phyloP scores from a whole-genome alignment of 75 land plant genomes.

The Isoetes taiwanensis region DNA sequence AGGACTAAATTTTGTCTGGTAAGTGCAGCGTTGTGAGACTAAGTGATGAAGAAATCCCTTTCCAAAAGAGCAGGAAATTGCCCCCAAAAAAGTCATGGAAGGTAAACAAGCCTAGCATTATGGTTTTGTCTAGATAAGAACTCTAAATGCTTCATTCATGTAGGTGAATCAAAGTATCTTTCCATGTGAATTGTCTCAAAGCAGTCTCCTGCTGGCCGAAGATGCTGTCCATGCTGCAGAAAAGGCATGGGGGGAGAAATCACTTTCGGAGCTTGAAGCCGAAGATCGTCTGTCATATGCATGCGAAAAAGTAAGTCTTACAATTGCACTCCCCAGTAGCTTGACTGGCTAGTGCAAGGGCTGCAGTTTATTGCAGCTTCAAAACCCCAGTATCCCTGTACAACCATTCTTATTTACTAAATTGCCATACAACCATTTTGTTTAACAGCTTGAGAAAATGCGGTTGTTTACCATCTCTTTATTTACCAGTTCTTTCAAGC shows the following conservation, averaged over 20 bases:
- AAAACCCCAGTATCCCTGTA: too few species aligned
- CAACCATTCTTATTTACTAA: too few species aligned
- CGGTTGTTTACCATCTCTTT: too few species aligned
- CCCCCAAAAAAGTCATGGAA: slow-evolving; percentile 73
- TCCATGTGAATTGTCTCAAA: slow-evolving; percentile 67
- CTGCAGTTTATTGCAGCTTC: too few species aligned
- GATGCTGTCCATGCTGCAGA: slow-evolving; percentile 83
- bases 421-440: too few species aligned
- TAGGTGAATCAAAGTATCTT: slow-evolving; percentile 83
- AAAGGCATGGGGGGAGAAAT: slow-evolving; percentile 72
- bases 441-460: too few species aligned
- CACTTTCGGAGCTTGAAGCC: slow-evolving; percentile 86
- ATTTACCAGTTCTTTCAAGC: too few species aligned
- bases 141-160: not conserved
- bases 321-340: too few species aligned
- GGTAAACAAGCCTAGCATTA: slow-evolving; percentile 24
- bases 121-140: not conserved
- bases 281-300: slow-evolving; percentile 94
- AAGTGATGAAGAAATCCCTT: slow-evolving; percentile 44
- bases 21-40: slow-evolving; percentile 65
- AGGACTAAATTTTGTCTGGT: not conserved
- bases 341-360: too few species aligned
- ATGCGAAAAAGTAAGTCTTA: slow-evolving; percentile 69
- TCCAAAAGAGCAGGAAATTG: slow-evolving; percentile 43
- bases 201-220: slow-evolving; percentile 41